Evolutionary conservation across 768 basidiomycete species (phyloP), one percentile per base, ranked within the genome.

Genomic region (Tricholoma flavovirens): DNA sequence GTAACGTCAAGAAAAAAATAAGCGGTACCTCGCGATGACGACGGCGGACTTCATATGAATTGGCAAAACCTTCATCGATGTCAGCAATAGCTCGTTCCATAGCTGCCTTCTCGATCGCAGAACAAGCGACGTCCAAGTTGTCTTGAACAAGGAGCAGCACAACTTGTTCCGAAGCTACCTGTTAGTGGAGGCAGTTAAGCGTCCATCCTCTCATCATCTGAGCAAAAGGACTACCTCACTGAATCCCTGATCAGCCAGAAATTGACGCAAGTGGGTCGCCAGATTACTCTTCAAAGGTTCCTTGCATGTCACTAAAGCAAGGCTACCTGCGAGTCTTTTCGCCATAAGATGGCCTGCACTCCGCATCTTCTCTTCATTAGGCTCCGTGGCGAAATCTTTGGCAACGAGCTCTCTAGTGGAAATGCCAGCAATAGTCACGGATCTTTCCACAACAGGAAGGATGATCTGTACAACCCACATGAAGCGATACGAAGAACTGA

Each of bases 221-320:
- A 8, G 53, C 57, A 32, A 22, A 35, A 33, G 51, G 5, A 55
- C 64, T 50, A 58, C 90, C 68, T 98, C 96, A 53, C 76, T 86
- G 68, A 97, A 97, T 42, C 96, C 96, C 64, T 91, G 88, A 45
- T 96, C 93, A 24, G 77, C 75, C 53, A 99, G 71, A 61, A 87
- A 82, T 45, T 86, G 83, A n/a, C 94, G 87, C 30, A 98, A 77
- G 65, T 96, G 93, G 53, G 82, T 87, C 15, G 88, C 86, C 64
- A 98, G 84, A 69, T 97, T 95, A 67, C 88, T 90, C 66, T 93
- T 87, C 56, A 99, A 72, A 1, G 96, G 95, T 65, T 99, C 97
- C 69, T 98, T 98, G 79, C 96, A 98, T 15, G 97, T 98, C 14
- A 99, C 97, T 53, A 98, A 75, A 22, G 97, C 97, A 49, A 99